These are phyloP conservation scores for Globisporangium carolinianum DNA, from an alignment of 352 stramenopile species.

Conservation along the genomic window DNA sequence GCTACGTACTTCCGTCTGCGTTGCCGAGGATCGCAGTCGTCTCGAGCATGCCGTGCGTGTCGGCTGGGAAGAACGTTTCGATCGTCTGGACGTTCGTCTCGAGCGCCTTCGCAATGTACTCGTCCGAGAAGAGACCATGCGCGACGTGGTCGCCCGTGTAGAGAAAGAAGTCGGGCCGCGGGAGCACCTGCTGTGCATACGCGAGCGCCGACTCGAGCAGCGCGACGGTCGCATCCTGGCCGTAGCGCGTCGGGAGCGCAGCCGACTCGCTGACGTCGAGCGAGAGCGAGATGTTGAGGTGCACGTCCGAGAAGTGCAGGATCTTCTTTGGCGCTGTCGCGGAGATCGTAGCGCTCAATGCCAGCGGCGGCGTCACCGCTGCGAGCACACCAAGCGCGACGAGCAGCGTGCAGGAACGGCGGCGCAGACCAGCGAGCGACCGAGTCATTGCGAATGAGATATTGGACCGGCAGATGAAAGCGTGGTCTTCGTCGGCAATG, in stretches of 20 bases:
- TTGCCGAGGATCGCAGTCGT: conserved; percentile 79
- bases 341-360: not conserved
- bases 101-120: conserved; percentile 53
- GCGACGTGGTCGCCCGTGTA: conserved; percentile 78
- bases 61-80: conserved; percentile 57
- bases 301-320: conserved; percentile 82
- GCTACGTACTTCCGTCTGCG: conserved; percentile 48
- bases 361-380: not conserved
- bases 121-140: conserved; percentile 54
- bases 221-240: conserved; percentile 37
- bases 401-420: not conserved
- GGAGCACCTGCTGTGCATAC: conserved; percentile 50
- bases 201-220: conserved; percentile 64
- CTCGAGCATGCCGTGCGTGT: conserved; percentile 25
- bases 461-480: no score
- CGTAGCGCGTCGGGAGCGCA: conserved; percentile 38
- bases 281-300: conserved; percentile 65
- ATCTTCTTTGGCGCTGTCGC: conserved; percentile 27
- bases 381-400: not conserved
- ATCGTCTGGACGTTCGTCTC: conserved; percentile 59
- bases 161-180: conserved; percentile 60
- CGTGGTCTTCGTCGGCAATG: no score
- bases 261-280: conserved; percentile 28
- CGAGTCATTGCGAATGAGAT: not conserved
- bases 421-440: not conserved